phyloP scores from a whole-genome alignment of 2,329 filamentous ascomycete genomes.

The Fusarium camptoceras region DNA sequence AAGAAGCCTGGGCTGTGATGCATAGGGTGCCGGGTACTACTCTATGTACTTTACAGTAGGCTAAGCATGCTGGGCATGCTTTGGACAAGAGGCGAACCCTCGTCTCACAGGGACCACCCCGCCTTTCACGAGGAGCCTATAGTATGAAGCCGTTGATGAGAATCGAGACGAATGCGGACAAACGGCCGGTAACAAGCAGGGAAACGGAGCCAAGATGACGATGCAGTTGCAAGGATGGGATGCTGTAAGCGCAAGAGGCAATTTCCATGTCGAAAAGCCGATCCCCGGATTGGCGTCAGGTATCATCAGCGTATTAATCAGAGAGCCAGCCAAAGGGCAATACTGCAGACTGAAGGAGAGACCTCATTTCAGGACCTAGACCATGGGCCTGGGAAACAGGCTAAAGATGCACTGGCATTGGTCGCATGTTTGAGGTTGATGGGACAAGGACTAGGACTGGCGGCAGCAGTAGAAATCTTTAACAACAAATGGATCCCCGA shows the following conservation, averaged over 20 bases:
- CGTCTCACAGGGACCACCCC: conserved; percentile 46
- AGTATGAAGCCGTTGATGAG: conserved; percentile 36
- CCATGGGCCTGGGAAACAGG: conserved; percentile 26
- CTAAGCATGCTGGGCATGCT: conserved; percentile 4
- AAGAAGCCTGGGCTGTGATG: conserved; percentile 20
- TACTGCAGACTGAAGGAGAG: conserved; percentile 1
- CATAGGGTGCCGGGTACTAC: not conserved
- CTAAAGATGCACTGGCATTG: conserved; percentile 31
- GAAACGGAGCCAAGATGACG: conserved; percentile 40
- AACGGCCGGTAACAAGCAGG: conserved; percentile 43
- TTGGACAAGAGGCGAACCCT: conserved; percentile 34
- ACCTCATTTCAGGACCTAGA: not conserved
- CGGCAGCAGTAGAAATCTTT: conserved; percentile 28
- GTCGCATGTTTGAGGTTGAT: conserved; percentile 65
- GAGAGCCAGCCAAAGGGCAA: conserved; percentile 9
- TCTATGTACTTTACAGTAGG: not conserved
- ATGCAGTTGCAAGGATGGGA: conserved; percentile 38
- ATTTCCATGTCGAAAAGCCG: conserved; percentile 37
- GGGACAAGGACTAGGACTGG: conserved; percentile 47
- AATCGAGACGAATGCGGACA: conserved; percentile 44
- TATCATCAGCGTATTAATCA: conserved; percentile 30
- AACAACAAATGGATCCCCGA: not conserved
- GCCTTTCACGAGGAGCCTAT: conserved; percentile 44
- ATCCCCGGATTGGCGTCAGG: conserved; percentile 34
- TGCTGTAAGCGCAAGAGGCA: conserved; percentile 39